Evolutionary conservation across 805 yeast species (phyloP).

Genomic region (Candida tammaniensis): DNA sequence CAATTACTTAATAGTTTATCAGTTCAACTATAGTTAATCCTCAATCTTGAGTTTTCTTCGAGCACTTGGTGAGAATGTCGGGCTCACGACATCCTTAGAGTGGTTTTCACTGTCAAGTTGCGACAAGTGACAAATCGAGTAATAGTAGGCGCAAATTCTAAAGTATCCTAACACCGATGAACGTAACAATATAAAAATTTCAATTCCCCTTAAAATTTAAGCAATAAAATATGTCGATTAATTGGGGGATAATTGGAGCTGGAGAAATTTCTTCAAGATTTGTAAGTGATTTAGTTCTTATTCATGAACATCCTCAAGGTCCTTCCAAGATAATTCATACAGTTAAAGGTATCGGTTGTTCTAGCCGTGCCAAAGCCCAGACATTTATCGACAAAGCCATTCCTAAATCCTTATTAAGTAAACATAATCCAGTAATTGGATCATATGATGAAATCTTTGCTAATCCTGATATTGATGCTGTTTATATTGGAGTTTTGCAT

Average conservation of each 20-base stretch:
- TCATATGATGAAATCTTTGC: constrained; percentile 41
- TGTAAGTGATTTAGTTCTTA: not conserved
- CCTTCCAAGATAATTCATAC: constrained; percentile 18
- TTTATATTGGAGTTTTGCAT: constrained; percentile 55
- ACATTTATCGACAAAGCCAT: not conserved
- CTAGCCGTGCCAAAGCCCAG: constrained; percentile 22
- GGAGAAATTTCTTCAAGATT: constrained; percentile 2
- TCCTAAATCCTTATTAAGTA: no score
- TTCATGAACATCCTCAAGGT: not conserved
- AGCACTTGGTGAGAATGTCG: not conserved
- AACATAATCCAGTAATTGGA: constrained; percentile 13
- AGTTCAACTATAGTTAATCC: not conserved
- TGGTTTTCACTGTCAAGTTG: not conserved
- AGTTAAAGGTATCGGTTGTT: constrained; percentile 36
- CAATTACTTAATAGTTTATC: no score
- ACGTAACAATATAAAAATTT: no score
- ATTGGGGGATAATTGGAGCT: constrained; percentile 5
- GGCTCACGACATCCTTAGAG: not conserved
- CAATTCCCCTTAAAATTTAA: no score
- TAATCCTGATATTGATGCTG: constrained; percentile 41
- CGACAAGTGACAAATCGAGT: no score
- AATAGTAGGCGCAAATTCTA: no score
- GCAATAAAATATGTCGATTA: constrained; percentile 1
- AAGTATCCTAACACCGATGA: no score
- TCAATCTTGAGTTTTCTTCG: no score